phyloP scores from a whole-genome alignment of 139 green algal genomes.

The Ettlia oleoabundans region DNA sequence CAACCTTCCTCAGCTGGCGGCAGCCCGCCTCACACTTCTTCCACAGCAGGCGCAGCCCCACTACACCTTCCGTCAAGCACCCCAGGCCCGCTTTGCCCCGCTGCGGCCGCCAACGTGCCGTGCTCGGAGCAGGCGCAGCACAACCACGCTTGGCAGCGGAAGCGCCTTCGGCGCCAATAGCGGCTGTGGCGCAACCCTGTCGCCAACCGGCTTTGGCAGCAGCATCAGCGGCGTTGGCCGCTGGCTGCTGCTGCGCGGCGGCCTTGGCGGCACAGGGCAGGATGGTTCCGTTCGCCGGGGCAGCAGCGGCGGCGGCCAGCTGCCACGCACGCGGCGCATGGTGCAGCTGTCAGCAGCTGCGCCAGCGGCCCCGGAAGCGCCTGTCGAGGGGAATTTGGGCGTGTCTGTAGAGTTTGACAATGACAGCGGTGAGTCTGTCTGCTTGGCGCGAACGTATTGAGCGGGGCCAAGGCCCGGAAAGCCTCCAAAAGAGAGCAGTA shows the following conservation, averaged over 20 bases:
- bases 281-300: neutral
- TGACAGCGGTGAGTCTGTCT: slow-evolving; percentile 10
- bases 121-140: neutral
- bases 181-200: slow-evolving; percentile 3
- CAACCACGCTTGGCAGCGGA: neutral
- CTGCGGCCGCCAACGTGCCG: neutral
- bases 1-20: neutral
- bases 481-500: too few relatives aligned
- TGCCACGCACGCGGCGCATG: slow-evolving; percentile 24
- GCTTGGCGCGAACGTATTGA: too few relatives aligned
- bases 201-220: neutral
- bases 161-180: neutral
- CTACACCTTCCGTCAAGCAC: neutral
- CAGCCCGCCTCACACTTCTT: neutral
- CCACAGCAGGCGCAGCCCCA: neutral
- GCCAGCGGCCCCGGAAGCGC: neutral
- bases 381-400: neutral
- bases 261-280: neutral
- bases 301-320: neutral
- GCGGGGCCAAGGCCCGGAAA: too few relatives aligned
- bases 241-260: neutral
- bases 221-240: neutral
- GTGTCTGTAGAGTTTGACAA: slow-evolving; percentile 26
- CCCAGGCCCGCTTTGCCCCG: neutral
- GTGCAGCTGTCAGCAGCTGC: slow-evolving; percentile 20